Conservation (phyloP, 164 flowering plant species). For the Liriodendron chinense region DNA sequence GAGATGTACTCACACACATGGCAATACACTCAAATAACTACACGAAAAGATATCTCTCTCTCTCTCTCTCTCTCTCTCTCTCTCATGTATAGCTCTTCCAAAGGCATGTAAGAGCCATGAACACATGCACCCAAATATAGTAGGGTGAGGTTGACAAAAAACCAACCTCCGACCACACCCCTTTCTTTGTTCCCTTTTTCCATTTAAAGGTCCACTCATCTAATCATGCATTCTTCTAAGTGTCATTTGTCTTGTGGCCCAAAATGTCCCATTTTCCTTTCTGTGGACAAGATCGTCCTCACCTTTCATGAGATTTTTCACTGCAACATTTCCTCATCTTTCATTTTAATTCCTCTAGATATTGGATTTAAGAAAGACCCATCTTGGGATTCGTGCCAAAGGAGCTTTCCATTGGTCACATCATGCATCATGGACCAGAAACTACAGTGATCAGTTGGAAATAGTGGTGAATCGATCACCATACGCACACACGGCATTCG, state of each 20-base stretch:
- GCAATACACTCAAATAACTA: no score
- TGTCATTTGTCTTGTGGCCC: slow-evolving; percentile 7
- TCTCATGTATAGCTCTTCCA: neutral
- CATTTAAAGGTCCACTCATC: neutral
- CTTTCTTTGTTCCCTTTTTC: slow-evolving; percentile 5
- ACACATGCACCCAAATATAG: neutral
- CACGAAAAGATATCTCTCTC: no score
- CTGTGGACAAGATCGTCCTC: slow-evolving; percentile 12
- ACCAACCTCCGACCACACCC: neutral
- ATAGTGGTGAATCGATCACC: no score
- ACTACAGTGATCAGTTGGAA: no score
- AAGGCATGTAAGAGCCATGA: slow-evolving; percentile 5
- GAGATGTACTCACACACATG: no score
- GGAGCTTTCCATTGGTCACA: neutral
- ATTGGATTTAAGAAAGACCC: neutral
- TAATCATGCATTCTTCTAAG: slow-evolving; percentile 14
- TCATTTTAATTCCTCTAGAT: neutral
- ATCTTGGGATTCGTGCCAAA: neutral
- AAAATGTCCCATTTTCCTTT: slow-evolving; percentile 7
- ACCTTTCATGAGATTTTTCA: slow-evolving; percentile 12
- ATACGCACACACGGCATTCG: no score
- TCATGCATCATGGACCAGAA: no score
- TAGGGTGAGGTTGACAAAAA: slow-evolving; percentile 3
- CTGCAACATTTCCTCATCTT: slow-evolving; percentile 12
- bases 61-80: no score